Conservation (phyloP, 83 land plant species). For the Picea abies region DNA sequence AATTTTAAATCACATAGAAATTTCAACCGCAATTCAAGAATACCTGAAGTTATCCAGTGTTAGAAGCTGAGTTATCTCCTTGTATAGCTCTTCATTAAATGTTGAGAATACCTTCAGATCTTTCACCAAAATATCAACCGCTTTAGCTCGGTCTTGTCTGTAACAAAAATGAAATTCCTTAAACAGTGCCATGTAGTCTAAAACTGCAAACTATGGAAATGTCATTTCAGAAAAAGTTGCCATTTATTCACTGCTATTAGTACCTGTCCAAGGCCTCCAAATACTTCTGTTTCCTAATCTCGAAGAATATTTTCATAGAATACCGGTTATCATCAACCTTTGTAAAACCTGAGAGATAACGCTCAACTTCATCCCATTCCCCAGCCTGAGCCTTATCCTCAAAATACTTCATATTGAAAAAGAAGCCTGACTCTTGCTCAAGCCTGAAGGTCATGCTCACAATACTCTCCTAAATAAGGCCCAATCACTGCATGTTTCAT, state of each 20-base stretch:
- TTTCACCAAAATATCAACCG: constrained; percentile 83
- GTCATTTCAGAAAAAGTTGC: background rate
- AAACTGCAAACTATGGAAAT: background rate
- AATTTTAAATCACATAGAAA: background rate
- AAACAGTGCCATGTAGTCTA: background rate
- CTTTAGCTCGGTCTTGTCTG: constrained; percentile 78
- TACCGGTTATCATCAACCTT: constrained; percentile 92
- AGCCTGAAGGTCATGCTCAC: constrained; percentile 37
- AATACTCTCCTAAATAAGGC: background rate
- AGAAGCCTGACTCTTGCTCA: constrained; percentile 88
- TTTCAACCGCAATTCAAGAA: background rate
- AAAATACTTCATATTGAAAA: constrained; percentile 89
- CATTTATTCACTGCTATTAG: constrained; percentile 1
- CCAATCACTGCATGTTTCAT: background rate
- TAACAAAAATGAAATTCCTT: background rate
- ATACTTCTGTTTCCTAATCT: constrained; percentile 90
- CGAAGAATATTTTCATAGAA: constrained; percentile 93
- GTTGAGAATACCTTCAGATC: constrained; percentile 77
- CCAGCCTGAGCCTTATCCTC: constrained; percentile 81
- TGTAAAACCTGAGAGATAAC: constrained; percentile 83
- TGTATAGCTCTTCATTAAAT: constrained; percentile 80
- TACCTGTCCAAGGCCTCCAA: constrained; percentile 92
- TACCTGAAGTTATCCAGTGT: constrained; percentile 83
- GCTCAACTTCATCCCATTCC: constrained; percentile 92
- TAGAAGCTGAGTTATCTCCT: constrained; percentile 83